phyloP scores from a whole-genome alignment of 305 asterid genomes.

The Plantago coronopus region DNA sequence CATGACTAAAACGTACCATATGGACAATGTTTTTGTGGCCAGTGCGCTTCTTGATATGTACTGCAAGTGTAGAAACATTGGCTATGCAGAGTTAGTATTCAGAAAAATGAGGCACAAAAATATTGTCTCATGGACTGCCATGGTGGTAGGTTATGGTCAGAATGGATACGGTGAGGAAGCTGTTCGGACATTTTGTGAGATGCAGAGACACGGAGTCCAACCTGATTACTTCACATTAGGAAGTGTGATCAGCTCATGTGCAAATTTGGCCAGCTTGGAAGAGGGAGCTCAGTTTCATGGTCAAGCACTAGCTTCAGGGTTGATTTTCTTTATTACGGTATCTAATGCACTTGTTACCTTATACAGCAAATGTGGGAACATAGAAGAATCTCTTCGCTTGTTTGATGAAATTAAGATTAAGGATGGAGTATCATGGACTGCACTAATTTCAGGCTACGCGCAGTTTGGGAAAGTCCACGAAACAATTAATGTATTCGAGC shows the following conservation, averaged over 20 bases:
- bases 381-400: slow-evolving; percentile 55
- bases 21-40: slow-evolving; percentile 61
- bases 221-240: slow-evolving; percentile 76
- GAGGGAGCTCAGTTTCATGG: slow-evolving; percentile 90
- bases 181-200: slow-evolving; percentile 54
- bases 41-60: slow-evolving; percentile 92
- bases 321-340: slow-evolving; percentile 60
- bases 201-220: slow-evolving; percentile 59
- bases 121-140: slow-evolving; percentile 90
- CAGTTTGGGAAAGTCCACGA: slow-evolving; percentile 78
- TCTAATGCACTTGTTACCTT: slow-evolving; percentile 80
- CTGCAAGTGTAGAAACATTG: slow-evolving; percentile 67
- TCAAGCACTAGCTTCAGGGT: slow-evolving; percentile 62
- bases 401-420: slow-evolving; percentile 53
- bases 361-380: slow-evolving; percentile 80
- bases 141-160: slow-evolving; percentile 85
- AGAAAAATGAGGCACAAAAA: slow-evolving; percentile 57
- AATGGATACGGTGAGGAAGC: slow-evolving; percentile 86
- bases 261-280: slow-evolving; percentile 86
- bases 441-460: slow-evolving; percentile 75
- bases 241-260: slow-evolving; percentile 85
- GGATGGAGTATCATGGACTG: slow-evolving; percentile 90
- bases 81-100: slow-evolving; percentile 62
- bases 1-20: slow-evolving; percentile 48
- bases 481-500: slow-evolving; percentile 60